Evolutionary conservation across 495 filamentous ascomycete genomes (phyloP), one percentile per base, ranked within the genome.

Genomic region (Daldinia decipiens): DNA sequence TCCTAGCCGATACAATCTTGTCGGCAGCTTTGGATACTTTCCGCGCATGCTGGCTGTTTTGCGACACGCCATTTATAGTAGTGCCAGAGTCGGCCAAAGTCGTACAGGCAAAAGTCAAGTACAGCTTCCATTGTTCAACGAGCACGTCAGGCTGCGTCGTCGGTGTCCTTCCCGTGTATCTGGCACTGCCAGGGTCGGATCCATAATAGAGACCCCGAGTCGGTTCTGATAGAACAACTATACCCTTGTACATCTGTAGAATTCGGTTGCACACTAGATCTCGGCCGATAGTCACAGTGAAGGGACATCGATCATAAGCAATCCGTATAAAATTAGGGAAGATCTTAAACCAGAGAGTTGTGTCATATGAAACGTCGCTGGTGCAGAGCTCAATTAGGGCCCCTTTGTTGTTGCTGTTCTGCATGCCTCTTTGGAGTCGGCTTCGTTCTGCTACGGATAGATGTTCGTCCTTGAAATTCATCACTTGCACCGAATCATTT

Each of bases 101-200:
- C 8, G 94, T 97, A 77, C 96, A 99, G 5, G 96, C 96, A 80
- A 98, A 97, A 50, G 97, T 92, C 45, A 99, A 85, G 76, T 98
- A 98, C n/a, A 98, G 82, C 79, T 97, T 98, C 95, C 95, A 99
- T 78, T 99, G 95, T 76, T 98, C 95, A 64, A 98, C 87, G 61
- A 99, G 82, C 40, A 96, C 89, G 57, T 97, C 93, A 2, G 94
- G 91, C 8, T 94, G 89, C 27, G 92, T 90, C 4, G 90, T 91
- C 32, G 90, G 91, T 47, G 74, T 88, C 55, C 86, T 82, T 29
- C 79, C 82, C n/a, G 83, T 76, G 21, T 85, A 77, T 13, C 83
- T 79, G 40, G 78, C 81, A 61, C 80, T 82, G 54, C 70, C 84
- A 45, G 72, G 79, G 29, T 83, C 82, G 19, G 78, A 79, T 8